Evolutionary conservation across 2,329 filamentous ascomycete genomes (phyloP).

Genomic region (Acarospora socialis): DNA sequence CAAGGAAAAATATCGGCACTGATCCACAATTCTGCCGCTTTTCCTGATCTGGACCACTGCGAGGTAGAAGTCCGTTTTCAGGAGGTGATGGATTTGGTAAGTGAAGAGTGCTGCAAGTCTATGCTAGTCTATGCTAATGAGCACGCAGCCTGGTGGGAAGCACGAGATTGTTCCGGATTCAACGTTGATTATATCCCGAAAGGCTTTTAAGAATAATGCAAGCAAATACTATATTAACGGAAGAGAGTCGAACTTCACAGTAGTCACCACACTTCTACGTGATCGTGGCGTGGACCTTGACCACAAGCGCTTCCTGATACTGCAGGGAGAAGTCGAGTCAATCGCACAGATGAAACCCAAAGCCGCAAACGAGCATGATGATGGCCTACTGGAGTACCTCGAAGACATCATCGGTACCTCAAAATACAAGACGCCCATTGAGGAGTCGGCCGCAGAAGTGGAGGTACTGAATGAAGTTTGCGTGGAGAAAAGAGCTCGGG

Average conservation of each 20-base stretch:
- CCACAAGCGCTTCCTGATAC: constrained; percentile 92
- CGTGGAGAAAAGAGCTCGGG: constrained; percentile 83
- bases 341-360: constrained; percentile 99
- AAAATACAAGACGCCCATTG: constrained; percentile 94
- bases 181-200: constrained; percentile 72
- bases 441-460: constrained; percentile 80
- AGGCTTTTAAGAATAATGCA: constrained; percentile 93
- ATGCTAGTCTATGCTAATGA: constrained; percentile 13
- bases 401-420: constrained; percentile 98
- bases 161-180: constrained; percentile 70
- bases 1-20: constrained; percentile 96
- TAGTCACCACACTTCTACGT: constrained; percentile 73
- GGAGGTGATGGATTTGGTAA: constrained; percentile 73
- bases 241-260: constrained; percentile 79
- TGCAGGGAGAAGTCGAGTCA: constrained; percentile 95
- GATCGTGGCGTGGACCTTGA: constrained; percentile 88
- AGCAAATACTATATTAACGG: constrained; percentile 97
- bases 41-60: constrained; percentile 74
- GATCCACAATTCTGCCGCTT: constrained; percentile 88
- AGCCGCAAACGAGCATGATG: constrained; percentile 85
- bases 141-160: constrained; percentile 48
- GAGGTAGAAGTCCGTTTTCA: constrained; percentile 96
- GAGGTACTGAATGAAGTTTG: constrained; percentile 91
- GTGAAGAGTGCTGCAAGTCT: constrained; percentile 18
- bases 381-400: constrained; percentile 87